These are phyloP conservation scores for Physcomitrium patens DNA, from an alignment of 225 moss, liverwort and hornwort species.

Conservation along the genomic window DNA sequence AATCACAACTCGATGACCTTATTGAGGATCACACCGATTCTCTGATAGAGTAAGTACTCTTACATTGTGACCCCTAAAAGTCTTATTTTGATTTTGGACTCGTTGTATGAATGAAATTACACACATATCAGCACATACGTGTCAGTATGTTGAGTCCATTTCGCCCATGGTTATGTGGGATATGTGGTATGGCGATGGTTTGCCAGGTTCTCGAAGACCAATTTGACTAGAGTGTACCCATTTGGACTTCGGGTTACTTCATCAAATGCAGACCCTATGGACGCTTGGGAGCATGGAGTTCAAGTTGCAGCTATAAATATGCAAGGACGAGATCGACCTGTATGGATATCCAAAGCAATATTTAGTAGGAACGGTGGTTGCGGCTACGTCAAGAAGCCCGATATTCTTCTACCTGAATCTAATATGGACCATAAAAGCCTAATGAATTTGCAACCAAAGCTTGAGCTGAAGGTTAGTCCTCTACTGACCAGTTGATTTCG, in stretches of 20 bases:
- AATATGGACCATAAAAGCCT: conserved; percentile 26
- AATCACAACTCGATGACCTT: conserved; percentile 72
- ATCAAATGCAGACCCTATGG: conserved; percentile 91
- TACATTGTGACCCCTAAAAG: not conserved
- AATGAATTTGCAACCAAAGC: conserved; percentile 28
- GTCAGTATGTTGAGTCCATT: too few species aligned
- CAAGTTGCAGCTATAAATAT: conserved; percentile 91
- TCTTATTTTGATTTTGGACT: not conserved
- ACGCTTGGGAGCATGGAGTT: conserved; percentile 85
- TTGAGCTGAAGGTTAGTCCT: conserved; percentile 44
- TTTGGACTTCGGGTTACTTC: conserved; percentile 90
- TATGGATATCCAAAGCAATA: conserved; percentile 73
- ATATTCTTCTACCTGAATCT: conserved; percentile 48
- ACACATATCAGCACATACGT: too few species aligned
- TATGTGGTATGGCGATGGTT: conserved; percentile 27
- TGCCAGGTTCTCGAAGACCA: conserved; percentile 78
- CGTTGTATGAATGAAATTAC: not conserved
- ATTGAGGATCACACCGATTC: conserved; percentile 64
- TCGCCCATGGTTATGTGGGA: not conserved
- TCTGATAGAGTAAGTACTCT: conserved; percentile 57
- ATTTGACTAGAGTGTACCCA: conserved; percentile 87
- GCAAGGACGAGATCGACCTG: conserved; percentile 82
- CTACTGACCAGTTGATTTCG: not conserved
- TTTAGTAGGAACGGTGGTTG: conserved; percentile 65
- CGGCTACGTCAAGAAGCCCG: conserved; percentile 86